Evolutionary conservation across 352 stramenopile genomes (phyloP).

Genomic region (Stramenopiles sp.): DNA sequence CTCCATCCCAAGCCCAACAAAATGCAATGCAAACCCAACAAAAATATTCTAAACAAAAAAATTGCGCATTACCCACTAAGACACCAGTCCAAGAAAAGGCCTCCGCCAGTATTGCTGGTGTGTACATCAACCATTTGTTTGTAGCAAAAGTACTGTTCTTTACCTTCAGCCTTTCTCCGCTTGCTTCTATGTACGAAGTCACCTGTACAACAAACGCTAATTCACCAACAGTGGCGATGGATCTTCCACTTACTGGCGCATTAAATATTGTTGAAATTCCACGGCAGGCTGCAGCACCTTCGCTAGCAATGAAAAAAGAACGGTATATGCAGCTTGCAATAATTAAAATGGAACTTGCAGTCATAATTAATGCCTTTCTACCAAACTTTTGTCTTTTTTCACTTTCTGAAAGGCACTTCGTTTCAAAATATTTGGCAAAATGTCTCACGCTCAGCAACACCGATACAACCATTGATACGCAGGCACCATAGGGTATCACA

Average conservation of each 20-base stretch:
- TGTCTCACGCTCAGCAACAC: neutral
- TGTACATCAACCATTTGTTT: neutral
- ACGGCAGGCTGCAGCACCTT: neutral
- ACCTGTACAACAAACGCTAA: neutral
- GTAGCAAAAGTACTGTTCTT: neutral
- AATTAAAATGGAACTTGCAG: neutral
- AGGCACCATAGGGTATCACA: neutral
- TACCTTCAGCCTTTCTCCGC: neutral
- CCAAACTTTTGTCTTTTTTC: neutral
- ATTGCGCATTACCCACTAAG: neutral
- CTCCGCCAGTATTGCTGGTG: neutral
- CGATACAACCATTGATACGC: neutral
- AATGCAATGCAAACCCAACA: neutral
- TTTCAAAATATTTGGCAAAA: neutral
- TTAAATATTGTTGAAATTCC: neutral
- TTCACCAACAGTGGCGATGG: neutral
- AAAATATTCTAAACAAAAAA: neutral
- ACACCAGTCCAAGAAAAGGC: neutral
- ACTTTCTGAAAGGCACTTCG: neutral
- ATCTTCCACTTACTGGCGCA: neutral
- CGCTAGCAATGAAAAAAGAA: neutral
- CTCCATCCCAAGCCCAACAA: neutral
- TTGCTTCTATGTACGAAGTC: neutral
- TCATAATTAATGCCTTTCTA: neutral
- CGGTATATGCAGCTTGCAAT: neutral